These are phyloP conservation scores for Neodidymelliopsis sp. DNA, from an alignment of 2,329 filamentous ascomycete species.

Conservation along the genomic window DNA sequence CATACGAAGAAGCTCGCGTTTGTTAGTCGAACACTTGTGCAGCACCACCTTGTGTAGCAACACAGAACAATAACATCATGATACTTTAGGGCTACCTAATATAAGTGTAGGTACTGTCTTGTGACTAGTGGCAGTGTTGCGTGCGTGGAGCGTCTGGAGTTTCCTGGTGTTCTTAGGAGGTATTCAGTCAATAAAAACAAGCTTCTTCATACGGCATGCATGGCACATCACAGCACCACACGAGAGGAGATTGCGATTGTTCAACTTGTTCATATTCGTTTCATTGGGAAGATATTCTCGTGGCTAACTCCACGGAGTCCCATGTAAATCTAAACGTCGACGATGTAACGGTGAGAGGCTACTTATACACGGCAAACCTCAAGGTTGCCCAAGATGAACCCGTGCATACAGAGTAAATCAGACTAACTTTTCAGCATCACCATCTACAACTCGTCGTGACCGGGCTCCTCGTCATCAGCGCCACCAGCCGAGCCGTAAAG, in stretches of 20 bases:
- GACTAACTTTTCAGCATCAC: slow-evolving; percentile 23
- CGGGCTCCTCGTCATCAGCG: slow-evolving; percentile 66
- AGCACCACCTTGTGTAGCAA: too few relatives aligned
- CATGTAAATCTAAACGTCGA: slow-evolving; percentile 31
- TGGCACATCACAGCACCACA: slow-evolving; percentile 5
- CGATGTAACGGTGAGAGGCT: slow-evolving; percentile 20
- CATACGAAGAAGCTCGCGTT: too few relatives aligned
- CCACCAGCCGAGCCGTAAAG: slow-evolving; percentile 74
- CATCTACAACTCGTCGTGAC: slow-evolving; percentile 60
- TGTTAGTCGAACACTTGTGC: too few relatives aligned
- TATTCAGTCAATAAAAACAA: too few relatives aligned
- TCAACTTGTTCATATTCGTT: slow-evolving; percentile 22
- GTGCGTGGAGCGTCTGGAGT: too few relatives aligned
- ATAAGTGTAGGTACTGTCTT: too few relatives aligned
- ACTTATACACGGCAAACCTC: slow-evolving; percentile 39
- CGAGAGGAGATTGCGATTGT: neutral
- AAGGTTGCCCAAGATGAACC: slow-evolving; percentile 19
- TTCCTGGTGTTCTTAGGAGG: too few relatives aligned
- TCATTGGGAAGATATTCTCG: slow-evolving; percentile 24
- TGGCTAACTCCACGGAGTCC: slow-evolving; percentile 29
- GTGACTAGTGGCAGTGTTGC: too few relatives aligned
- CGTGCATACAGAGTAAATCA: slow-evolving; percentile 16
- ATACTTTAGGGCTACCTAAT: too few relatives aligned
- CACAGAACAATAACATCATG: too few relatives aligned
- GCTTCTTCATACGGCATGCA: slow-evolving; percentile 1